These are phyloP conservation scores for Blumeria hordei DNA, from an alignment of 2,329 filamentous ascomycete genomes.

Conservation along the genomic window DNA sequence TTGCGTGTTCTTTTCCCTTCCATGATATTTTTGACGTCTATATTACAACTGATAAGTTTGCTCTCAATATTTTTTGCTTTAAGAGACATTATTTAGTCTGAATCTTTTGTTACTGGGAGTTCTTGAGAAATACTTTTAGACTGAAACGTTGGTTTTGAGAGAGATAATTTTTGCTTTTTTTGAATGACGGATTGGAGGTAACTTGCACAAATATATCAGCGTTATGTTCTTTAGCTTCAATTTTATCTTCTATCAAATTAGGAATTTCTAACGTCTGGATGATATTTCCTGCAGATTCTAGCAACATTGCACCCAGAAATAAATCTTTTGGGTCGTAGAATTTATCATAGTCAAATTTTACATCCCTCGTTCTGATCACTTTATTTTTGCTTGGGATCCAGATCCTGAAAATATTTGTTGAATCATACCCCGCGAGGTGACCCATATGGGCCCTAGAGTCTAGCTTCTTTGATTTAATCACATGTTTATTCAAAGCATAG, in stretches of 20 bases:
- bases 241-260: background rate
- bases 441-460: background rate
- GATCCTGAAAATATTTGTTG: background rate
- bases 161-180: background rate
- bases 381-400: background rate
- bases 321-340: background rate
- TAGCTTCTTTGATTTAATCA: background rate
- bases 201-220: background rate
- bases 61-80: background rate
- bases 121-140: background rate
- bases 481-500: background rate
- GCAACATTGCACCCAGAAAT: background rate
- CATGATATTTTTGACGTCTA: background rate
- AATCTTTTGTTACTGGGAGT: background rate
- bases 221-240: background rate
- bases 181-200: background rate
- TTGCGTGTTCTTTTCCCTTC: background rate
- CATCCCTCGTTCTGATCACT: background rate
- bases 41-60: background rate
- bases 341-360: background rate
- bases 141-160: no score
- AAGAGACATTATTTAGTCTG: background rate
- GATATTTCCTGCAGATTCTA: background rate
- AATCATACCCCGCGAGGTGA: background rate
- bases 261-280: background rate